A percentile compares a stretch with the other conserved stretches of the same genome.
Conservation (phyloP, 1,284 basidiomycete species). For the Rhodotorula sp. region DNA sequence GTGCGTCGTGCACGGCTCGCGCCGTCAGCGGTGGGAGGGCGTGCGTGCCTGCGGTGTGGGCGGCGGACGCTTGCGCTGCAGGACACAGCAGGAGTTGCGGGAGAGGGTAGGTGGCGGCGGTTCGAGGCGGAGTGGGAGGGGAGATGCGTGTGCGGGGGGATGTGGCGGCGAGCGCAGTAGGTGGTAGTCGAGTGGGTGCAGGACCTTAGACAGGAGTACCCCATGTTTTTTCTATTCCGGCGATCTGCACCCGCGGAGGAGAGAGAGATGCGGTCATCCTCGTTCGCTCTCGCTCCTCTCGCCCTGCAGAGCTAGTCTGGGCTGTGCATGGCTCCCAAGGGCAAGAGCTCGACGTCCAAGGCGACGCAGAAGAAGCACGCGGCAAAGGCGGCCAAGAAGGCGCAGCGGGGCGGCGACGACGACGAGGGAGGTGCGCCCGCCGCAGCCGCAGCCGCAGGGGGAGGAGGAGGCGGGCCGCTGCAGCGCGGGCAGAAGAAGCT, state of each 20-base stretch:
- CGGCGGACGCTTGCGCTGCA: neutral
- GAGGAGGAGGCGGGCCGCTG: neutral
- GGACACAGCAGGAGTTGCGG: neutral
- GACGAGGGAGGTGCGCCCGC: neutral
- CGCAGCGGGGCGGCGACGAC: slow-evolving; percentile 36
- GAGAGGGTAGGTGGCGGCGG: slow-evolving; percentile 8
- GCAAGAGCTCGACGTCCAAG: slow-evolving; percentile 51
- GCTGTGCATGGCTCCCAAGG: slow-evolving; percentile 28
- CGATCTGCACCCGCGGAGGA: neutral
- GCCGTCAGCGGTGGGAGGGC: neutral
- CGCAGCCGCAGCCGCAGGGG: neutral
- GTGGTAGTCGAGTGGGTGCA: neutral
- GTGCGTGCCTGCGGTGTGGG: slow-evolving; percentile 18
- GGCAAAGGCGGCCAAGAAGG: slow-evolving; percentile 60
- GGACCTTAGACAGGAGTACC: no score
- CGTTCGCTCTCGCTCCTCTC: neutral
- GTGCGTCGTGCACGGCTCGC: slow-evolving; percentile 9
- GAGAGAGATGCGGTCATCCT: neutral
- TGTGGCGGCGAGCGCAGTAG: slow-evolving; percentile 15
- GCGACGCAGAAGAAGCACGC: slow-evolving; percentile 80
- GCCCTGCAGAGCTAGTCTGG: no score
- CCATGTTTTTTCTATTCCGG: no score
- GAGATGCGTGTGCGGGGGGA: slow-evolving; percentile 25
- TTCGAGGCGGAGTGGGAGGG: slow-evolving; percentile 13
- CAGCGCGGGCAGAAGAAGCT: slow-evolving; percentile 50